Evolutionary conservation across 164 flowering plant genomes (phyloP).

Genomic region (Cinnamomum micranthum): DNA sequence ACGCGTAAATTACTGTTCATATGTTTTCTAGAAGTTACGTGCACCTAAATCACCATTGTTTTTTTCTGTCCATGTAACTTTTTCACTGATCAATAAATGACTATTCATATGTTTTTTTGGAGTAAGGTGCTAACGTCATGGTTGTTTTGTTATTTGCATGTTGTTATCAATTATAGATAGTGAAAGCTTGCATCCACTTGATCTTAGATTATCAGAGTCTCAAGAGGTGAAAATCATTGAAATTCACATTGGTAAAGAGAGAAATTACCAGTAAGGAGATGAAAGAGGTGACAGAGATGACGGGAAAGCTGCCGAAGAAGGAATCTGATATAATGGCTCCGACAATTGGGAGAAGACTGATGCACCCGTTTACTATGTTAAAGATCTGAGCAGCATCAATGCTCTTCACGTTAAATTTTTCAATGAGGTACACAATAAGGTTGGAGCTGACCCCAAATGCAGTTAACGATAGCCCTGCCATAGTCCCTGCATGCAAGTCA

Average conservation of each 20-base stretch:
- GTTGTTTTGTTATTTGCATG: too few species aligned
- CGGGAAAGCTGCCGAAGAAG: constrained; percentile 34
- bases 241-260: neutral
- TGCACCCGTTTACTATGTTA: constrained; percentile 32
- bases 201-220: too few species aligned
- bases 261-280: constrained; percentile 34
- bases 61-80: too few species aligned
- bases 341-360: constrained; percentile 26
- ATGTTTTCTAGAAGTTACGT: too few species aligned
- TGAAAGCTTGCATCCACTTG: too few species aligned
- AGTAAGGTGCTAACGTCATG: too few species aligned
- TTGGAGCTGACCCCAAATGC: constrained; percentile 28
- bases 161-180: too few species aligned
- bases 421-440: constrained; percentile 38
- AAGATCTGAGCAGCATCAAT: constrained; percentile 37
- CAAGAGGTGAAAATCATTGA: too few species aligned
- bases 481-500: neutral
- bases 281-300: constrained; percentile 24
- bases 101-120: too few species aligned
- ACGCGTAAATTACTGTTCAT: too few species aligned
- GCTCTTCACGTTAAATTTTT: constrained; percentile 31
- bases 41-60: too few species aligned
- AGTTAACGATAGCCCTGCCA: constrained; percentile 21
- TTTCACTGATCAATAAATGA: too few species aligned
- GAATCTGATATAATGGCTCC: constrained; percentile 48